Conservation (phyloP, 768 basidiomycete species). For the Leccinum longicurvipes region DNA sequence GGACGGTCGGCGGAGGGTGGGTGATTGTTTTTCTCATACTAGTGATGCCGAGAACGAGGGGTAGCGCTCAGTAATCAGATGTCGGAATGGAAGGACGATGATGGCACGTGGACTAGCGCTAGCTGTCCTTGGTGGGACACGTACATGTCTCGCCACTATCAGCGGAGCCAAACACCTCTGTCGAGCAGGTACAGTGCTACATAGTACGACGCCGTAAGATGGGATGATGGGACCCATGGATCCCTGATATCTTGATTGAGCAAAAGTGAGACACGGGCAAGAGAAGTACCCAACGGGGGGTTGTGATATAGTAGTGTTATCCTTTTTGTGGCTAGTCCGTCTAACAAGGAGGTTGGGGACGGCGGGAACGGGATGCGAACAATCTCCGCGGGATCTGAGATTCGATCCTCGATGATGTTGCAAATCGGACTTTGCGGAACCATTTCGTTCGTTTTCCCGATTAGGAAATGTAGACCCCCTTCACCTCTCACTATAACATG, state of each 20-base stretch:
- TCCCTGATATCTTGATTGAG: not conserved
- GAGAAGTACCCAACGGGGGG: not conserved
- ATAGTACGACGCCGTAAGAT: not conserved
- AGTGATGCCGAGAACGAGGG: not conserved
- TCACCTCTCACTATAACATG: constrained; percentile 6
- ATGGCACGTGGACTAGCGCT: not conserved
- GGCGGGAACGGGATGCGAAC: constrained; percentile 4
- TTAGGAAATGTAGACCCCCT: constrained; percentile 1
- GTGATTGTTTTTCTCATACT: not conserved
- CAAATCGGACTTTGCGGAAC: constrained; percentile 16
- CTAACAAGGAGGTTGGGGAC: constrained; percentile 7
- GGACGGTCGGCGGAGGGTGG: not conserved
- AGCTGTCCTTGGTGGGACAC: not conserved
- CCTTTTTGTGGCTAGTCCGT: constrained; percentile 5
- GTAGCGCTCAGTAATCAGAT: not conserved
- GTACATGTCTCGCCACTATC: not conserved
- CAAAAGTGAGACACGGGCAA: not conserved
- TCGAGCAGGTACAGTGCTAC: not conserved
- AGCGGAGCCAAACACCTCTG: not conserved
- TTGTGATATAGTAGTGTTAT: not conserved
- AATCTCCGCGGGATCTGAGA: constrained; percentile 28
- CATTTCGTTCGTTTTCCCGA: not conserved
- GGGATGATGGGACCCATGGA: not conserved
- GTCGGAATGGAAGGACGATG: not conserved
- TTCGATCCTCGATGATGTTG: constrained; percentile 22